These are phyloP conservation scores for Buxus sempervirens DNA, from an alignment of 164 flowering plant species.

Conservation along the genomic window DNA sequence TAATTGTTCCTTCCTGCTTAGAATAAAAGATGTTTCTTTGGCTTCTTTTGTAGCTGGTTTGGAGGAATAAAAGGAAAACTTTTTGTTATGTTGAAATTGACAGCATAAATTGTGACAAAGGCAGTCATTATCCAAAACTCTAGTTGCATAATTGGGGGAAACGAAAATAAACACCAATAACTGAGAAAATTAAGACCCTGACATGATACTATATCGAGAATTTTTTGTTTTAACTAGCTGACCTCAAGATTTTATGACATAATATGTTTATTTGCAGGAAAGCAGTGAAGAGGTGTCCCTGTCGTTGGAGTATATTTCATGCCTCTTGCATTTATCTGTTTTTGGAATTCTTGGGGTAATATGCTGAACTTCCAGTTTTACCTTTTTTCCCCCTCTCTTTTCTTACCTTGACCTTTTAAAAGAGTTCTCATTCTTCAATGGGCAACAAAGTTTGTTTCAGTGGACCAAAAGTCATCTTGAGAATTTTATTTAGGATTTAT, in stretches of 20 bases:
- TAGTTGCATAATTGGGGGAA: too few species aligned
- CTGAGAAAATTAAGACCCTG: too few species aligned
- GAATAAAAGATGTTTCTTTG: neutral
- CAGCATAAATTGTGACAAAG: too few species aligned
- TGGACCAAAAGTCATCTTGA: too few species aligned
- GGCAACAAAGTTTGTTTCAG: too few species aligned
- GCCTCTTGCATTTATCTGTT: constrained; percentile 57
- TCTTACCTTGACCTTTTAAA: neutral
- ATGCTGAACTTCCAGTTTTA: neutral
- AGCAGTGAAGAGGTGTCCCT: constrained; percentile 28
- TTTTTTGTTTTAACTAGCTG: too few species aligned
- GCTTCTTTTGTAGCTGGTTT: neutral
- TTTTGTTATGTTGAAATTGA: too few species aligned
- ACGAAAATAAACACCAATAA: too few species aligned
- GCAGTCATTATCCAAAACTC: too few species aligned
- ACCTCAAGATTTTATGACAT: neutral
- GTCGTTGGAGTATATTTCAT: constrained; percentile 48
- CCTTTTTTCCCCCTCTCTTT: neutral
- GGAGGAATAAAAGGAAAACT: neutral
- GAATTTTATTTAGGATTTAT: too few species aligned
- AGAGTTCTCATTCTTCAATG: too few species aligned
- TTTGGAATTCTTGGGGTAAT: constrained; percentile 90
- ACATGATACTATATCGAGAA: too few species aligned
- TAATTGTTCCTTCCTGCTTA: neutral
- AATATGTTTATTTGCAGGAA: constrained; percentile 30